phyloP scores from a whole-genome alignment of 129 eudicot genomes.

The Chrysanthemum makinoi region DNA sequence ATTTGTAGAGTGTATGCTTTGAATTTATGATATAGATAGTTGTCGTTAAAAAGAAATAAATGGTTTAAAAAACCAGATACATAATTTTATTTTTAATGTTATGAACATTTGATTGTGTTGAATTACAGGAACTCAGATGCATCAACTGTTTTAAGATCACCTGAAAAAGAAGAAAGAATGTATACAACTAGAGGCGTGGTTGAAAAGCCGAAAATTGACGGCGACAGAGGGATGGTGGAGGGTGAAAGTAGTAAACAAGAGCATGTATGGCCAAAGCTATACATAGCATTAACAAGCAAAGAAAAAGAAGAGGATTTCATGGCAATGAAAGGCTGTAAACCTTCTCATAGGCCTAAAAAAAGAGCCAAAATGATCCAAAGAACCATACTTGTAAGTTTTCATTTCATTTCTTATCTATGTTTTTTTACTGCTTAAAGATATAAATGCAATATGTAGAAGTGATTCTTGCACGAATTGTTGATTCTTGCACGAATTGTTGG shows the following conservation, averaged over 20 bases:
- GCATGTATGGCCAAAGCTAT: conserved; percentile 60
- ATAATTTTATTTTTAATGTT: background rate
- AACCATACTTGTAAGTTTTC: conserved; percentile 50
- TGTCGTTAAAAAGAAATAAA: too few species aligned
- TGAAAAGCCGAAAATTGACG: conserved; percentile 29
- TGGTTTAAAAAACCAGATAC: background rate
- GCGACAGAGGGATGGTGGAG: conserved; percentile 17
- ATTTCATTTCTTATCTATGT: background rate
- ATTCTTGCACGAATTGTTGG: too few species aligned
- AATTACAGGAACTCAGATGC: conserved; percentile 50
- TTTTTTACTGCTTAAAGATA: background rate
- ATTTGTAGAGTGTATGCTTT: too few species aligned
- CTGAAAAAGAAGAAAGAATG: conserved; percentile 47
- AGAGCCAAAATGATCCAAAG: too few species aligned
- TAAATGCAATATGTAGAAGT: too few species aligned
- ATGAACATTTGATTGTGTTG: background rate
- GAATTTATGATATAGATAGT: too few species aligned
- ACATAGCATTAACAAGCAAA: conserved; percentile 51
- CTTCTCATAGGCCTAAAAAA: conserved; percentile 67
- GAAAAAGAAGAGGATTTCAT: conserved; percentile 74
- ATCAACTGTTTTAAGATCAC: conserved; percentile 32
- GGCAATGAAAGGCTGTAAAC: conserved; percentile 81
- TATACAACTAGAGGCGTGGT: conserved; percentile 43
- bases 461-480: too few species aligned
- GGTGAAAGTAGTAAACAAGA: conserved; percentile 31